Evolutionary conservation across 2,329 filamentous ascomycete genomes (phyloP), one percentile per base, ranked within the genome.

Genomic region (Fusarium temperatum): DNA sequence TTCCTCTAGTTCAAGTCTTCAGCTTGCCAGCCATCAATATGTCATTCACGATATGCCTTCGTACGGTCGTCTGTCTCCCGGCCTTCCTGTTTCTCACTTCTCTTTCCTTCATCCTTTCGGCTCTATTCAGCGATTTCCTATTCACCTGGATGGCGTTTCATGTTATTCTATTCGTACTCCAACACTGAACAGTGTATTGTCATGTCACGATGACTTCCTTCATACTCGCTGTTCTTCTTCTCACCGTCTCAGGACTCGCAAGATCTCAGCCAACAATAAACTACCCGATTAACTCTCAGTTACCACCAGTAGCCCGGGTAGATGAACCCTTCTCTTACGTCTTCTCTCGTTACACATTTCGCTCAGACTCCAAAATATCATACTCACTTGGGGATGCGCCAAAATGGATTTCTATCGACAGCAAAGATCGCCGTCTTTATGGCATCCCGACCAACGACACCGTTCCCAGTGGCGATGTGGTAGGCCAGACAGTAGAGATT

Each of bases 241-340:
- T 83, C 53, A 67, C 77, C 41, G 68, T 84, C 63, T 44, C 79
- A 45, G 73, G 72, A 35, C 73, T 82, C 39, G 80, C 80, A n/a
- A 73, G 66, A 42, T 81, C 83, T 59, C 78, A 81, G 24, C 88
- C 88, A 17, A 77, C 81, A 30, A 78, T 86, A 54, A 83, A 85
- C 53, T 96, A 95, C 76, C 94, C 94, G 2, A 87, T 97, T 81
- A 97, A 96, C 82, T 91, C 93, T 6, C 95, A 98, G 81, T 88
- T 97, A 2, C 94, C 94, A 38, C 92, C 92, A 8, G 92, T 95
- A 60, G 94, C 94, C 26, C 89, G 93, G 73, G 85, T 93, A 67
- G 89, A 88, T 45, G 80, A 91, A 76, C 85, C 87, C 6, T 96
- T 94, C 81, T 88, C 86, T 15, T 94, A 95, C 78, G 85, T 89